Percentiles rank a stretch among this genome's conserved stretches.
phyloP scores from a whole-genome alignment of 2,329 filamentous ascomycete species.

The Aspergillus ochraceoroseus region DNA sequence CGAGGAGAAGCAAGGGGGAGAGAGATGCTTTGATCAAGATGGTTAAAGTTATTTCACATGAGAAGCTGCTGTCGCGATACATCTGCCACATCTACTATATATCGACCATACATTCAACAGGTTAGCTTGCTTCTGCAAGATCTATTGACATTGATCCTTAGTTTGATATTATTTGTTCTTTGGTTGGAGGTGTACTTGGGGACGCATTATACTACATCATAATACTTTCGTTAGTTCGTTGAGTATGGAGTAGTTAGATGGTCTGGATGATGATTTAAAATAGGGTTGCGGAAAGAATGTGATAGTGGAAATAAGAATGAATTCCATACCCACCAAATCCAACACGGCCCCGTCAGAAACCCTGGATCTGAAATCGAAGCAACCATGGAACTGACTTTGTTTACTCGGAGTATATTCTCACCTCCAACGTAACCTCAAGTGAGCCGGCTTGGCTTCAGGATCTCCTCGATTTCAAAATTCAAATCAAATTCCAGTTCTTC shows the following conservation, averaged over 20 bases:
- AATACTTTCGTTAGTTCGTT: slow-evolving; percentile 2
- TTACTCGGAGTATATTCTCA: slow-evolving; percentile 4
- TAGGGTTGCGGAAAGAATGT: no score
- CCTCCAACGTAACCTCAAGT: slow-evolving; percentile 3
- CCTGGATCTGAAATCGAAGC: slow-evolving; percentile 10
- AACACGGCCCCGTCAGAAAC: slow-evolving; percentile 5
- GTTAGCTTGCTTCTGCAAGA: slow-evolving; percentile 1
- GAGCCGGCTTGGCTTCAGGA: no score
- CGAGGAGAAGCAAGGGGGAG: no score
- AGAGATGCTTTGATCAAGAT: no score
- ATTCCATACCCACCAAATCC: slow-evolving; percentile 2
- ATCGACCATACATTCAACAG: no score
- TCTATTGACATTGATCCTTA: not conserved
- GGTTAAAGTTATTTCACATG: no score
- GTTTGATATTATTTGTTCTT: not conserved
- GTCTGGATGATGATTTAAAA: no score
- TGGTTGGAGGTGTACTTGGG: not conserved
- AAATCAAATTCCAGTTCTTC: slow-evolving; percentile 2
- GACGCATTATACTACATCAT: not conserved
- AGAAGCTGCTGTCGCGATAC: no score
- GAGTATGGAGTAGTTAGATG: no score
- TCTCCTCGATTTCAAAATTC: no score
- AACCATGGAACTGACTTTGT: slow-evolving; percentile 10
- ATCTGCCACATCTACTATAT: no score
- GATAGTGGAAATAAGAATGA: slow-evolving; percentile 10